Base-by-base conservation (phyloP, 2,329 filamentous ascomycete genomes). In the Penicillium sclerotigenum region DNA sequence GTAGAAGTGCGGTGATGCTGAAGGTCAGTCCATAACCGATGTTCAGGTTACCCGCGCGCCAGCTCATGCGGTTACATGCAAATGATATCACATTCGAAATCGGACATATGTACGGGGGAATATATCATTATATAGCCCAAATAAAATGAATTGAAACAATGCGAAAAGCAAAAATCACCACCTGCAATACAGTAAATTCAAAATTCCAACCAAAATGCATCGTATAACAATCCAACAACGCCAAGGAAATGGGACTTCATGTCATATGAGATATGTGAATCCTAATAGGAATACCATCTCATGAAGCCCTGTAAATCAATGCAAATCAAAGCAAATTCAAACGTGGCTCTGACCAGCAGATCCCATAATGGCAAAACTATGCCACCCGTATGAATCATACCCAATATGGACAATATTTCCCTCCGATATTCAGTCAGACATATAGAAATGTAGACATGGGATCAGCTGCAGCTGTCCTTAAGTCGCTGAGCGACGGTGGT, bases 41-140 rank as follows among this genome's bases (percentile, higher is more conserved):
- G 46, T 20, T 49, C 38, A 9, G 22, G 13, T 43, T 54, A 56
- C 57, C 58, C 58, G 58, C 59, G 58, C 59, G 59, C 52, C 55
- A 62, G 49, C 20, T 13, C 37, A 48, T 54, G 41, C 20, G 24
- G 45, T 22, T 52, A 31, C 16, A 54, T 54, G 52, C 52, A 49
- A 49, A 51, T 59, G 43, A 52, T 52, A 50, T 55, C 51, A 54
- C 47, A 60, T 56, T 56, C 8, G 24, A 45, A 46, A 42, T 20
- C 24, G 34, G 13, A 7, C 7, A 33, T 20, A 29, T 20, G n/a
- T 29, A 38, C 18, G 13, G 28, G 42, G 29, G 24, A 28, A 31
- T 31, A 43, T 47, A 41, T 38, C n/a, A 42, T 43, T 20, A 47
- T 22, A 46, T 36, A 42, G 10, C 18, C 18, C 11, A 29, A n/a